Evolutionary conservation across 495 filamentous ascomycete genomes (phyloP).

Genomic region (Penicillium roqueforti): DNA sequence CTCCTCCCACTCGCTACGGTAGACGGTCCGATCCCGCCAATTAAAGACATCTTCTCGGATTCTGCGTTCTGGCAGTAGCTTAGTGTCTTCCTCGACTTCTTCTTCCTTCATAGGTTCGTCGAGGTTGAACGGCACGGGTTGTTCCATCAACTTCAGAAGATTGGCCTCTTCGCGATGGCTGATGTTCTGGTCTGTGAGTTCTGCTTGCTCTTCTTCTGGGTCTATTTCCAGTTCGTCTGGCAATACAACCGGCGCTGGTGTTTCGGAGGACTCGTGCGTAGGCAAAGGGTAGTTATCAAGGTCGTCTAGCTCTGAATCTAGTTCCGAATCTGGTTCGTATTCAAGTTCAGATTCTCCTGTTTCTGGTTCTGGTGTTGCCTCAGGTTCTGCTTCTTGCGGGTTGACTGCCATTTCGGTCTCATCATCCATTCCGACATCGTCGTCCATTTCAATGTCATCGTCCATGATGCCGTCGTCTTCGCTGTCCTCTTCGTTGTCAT

Average conservation of each 20-base stretch:
- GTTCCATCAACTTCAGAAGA: constrained; percentile 52
- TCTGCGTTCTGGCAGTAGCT: constrained; percentile 25
- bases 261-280: neutral
- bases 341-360: neutral
- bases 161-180: constrained; percentile 52
- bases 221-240: constrained; percentile 18
- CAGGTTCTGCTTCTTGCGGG: neutral
- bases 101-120: constrained; percentile 10
- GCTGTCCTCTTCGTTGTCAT: constrained; percentile 14
- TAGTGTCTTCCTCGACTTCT: constrained; percentile 12
- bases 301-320: neutral
- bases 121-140: constrained; percentile 16
- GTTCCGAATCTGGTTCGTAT: constrained; percentile 14
- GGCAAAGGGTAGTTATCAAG: neutral
- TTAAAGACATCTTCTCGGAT: constrained; percentile 31
- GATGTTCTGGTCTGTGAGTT: constrained; percentile 47
- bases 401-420: neutral
- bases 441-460: constrained; percentile 18
- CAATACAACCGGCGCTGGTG: constrained; percentile 3
- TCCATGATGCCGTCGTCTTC: constrained; percentile 18
- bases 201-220: constrained; percentile 49
- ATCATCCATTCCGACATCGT: neutral
- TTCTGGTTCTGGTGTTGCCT: neutral
- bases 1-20: constrained; percentile 49
- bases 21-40: constrained; percentile 46